phyloP scores from a whole-genome alignment of 2,329 filamentous ascomycete species.

The Aspergillus glaucus region DNA sequence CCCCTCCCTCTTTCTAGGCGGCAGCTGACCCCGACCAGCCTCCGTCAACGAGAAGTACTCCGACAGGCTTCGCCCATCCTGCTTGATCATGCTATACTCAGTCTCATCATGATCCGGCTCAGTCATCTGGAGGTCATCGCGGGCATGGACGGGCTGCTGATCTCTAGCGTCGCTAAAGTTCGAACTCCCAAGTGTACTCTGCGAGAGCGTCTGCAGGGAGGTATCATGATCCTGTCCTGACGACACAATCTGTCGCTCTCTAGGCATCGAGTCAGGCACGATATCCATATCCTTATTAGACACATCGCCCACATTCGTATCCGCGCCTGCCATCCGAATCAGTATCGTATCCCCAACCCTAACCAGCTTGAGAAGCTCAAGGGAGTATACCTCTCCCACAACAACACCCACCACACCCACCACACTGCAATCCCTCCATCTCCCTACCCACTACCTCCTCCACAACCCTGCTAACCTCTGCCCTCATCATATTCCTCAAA shows the following conservation, averaged over 20 bases:
- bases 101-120: neutral
- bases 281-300: neutral
- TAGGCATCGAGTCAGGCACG: conserved; percentile 13
- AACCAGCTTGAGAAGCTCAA: too few relatives aligned
- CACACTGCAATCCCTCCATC: neutral
- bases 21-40: conserved; percentile 11
- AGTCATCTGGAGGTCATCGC: neutral
- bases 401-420: too few relatives aligned
- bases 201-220: conserved; percentile 2
- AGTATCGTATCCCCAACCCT: too few relatives aligned
- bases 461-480: neutral
- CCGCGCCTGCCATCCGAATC: too few relatives aligned
- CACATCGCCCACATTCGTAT: neutral
- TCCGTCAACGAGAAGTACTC: conserved; percentile 22
- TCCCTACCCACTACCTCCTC: neutral
- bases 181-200: conserved; percentile 10
- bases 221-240: neutral
- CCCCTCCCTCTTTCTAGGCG: conserved; percentile 11
- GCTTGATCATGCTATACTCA: conserved; percentile 8
- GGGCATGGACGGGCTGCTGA: neutral
- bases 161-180: neutral
- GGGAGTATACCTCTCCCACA: too few relatives aligned
- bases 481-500: neutral
- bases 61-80: conserved; percentile 15
- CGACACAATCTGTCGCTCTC: neutral